Evolutionary conservation across 352 stramenopile species (phyloP).

Genomic region (Phytophthora meadii): DNA sequence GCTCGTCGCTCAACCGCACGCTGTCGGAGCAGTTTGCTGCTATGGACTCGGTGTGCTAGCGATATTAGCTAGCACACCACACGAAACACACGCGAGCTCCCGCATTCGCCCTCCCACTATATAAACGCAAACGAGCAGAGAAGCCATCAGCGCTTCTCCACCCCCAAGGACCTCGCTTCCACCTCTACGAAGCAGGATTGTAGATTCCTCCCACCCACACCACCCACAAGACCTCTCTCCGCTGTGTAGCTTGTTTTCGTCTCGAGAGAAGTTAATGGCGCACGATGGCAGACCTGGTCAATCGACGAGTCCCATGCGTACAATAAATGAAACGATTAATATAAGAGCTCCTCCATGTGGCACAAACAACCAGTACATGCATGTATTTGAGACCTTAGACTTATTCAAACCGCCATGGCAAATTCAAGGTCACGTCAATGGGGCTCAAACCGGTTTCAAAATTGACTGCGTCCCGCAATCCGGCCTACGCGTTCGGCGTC

Average conservation of each 20-base stretch:
- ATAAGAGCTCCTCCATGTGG: constrained; percentile 32
- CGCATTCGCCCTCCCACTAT: constrained; percentile 13
- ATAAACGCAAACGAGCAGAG: constrained; percentile 31
- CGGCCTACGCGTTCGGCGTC: not conserved
- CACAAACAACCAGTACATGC: not conserved
- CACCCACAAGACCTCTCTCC: constrained; percentile 16
- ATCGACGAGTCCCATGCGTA: constrained; percentile 35
- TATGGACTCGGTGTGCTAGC: constrained; percentile 81
- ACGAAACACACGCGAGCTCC: constrained; percentile 13
- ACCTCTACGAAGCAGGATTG: constrained; percentile 22
- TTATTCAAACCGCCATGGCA: too few relatives aligned
- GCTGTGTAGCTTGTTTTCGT: constrained; percentile 26
- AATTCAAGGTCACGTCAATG: not conserved
- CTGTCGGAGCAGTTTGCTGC: constrained; percentile 79
- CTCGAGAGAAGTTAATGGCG: constrained; percentile 32
- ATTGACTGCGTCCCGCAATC: not conserved
- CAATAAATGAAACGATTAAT: constrained; percentile 42
- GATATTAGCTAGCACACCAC: not conserved
- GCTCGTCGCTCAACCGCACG: constrained; percentile 80
- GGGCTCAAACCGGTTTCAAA: not conserved
- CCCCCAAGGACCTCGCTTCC: constrained; percentile 15
- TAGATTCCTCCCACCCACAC: constrained; percentile 29
- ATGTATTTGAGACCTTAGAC: not conserved
- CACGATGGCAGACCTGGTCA: constrained; percentile 25
- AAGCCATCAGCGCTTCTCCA: not conserved